phyloP scores from a whole-genome alignment of 768 basidiomycete species.

The Phallus indusiatus region DNA sequence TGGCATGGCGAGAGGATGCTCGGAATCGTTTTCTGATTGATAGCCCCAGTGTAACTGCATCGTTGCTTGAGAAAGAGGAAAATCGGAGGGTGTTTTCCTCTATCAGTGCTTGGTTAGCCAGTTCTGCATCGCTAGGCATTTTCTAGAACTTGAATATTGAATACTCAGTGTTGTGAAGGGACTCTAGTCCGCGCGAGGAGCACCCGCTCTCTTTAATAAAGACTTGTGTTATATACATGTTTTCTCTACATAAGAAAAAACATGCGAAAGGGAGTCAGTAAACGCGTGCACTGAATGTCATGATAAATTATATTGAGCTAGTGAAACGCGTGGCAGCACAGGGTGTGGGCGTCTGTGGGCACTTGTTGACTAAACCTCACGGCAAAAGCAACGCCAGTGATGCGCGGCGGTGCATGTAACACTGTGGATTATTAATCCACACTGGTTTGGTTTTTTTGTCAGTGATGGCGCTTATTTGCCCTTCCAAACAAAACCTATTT shows the following conservation, averaged over 20 bases:
- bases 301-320: too few species aligned
- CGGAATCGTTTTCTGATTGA: conserved; percentile 81
- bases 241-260: background rate
- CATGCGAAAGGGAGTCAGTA: background rate
- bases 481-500: background rate
- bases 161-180: too few species aligned
- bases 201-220: background rate
- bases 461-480: background rate
- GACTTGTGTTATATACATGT: too few species aligned
- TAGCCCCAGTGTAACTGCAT: conserved; percentile 72
- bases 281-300: background rate
- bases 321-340: background rate
- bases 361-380: background rate
- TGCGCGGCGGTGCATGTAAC: background rate
- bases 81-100: conserved; percentile 70
- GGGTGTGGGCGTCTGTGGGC: background rate
- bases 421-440: background rate
- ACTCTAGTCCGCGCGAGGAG: background rate
- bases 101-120: conserved; percentile 58
- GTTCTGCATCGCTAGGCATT: conserved; percentile 47
- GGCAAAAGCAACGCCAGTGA: background rate
- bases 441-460: background rate
- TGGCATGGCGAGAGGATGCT: conserved; percentile 55
- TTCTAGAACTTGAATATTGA: background rate
- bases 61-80: conserved; percentile 61